Conservation (phyloP, 2,329 filamentous ascomycete genomes). For the Colletotrichum sp. region DNA sequence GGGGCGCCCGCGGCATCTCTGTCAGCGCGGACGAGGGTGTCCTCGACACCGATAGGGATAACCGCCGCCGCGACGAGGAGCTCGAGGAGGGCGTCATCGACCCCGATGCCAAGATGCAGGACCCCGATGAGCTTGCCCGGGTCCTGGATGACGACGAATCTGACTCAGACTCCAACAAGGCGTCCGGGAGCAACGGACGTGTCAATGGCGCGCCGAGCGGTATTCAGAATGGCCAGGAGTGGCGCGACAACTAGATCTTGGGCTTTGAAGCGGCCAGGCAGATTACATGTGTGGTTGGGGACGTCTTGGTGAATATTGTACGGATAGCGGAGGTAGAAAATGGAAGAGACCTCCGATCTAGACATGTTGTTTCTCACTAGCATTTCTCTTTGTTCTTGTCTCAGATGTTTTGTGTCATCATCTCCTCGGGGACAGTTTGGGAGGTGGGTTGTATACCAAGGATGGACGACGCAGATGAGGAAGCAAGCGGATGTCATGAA, state of each 20-base stretch:
- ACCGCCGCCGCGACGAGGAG: conserved; percentile 44
- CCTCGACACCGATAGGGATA: conserved; percentile 53
- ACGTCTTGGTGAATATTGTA: neutral
- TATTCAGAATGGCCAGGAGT: conserved; percentile 52
- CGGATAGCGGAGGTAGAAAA: neutral
- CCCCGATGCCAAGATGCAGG: conserved; percentile 69
- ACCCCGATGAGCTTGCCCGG: conserved; percentile 68
- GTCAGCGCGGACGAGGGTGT: conserved; percentile 69
- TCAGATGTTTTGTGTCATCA: neutral
- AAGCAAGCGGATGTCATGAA: neutral
- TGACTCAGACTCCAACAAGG: conserved; percentile 47
- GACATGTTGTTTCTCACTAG: neutral
- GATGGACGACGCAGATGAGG: neutral
- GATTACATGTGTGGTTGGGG: neutral
- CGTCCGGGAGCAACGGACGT: conserved; percentile 17
- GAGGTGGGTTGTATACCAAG: neutral
- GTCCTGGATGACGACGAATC: conserved; percentile 63
- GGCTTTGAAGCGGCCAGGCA: neutral
- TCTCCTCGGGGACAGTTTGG: neutral
- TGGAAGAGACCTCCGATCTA: neutral
- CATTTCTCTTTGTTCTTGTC: neutral
- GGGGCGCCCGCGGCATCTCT: conserved; percentile 69
- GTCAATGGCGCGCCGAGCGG: conserved; percentile 37
- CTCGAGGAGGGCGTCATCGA: conserved; percentile 51
- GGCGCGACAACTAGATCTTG: conserved; percentile 36